Evolutionary conservation across 2,329 filamentous ascomycete species (phyloP), one percentile per base, ranked within the genome.

Genomic region (Colletotrichum sp.): DNA sequence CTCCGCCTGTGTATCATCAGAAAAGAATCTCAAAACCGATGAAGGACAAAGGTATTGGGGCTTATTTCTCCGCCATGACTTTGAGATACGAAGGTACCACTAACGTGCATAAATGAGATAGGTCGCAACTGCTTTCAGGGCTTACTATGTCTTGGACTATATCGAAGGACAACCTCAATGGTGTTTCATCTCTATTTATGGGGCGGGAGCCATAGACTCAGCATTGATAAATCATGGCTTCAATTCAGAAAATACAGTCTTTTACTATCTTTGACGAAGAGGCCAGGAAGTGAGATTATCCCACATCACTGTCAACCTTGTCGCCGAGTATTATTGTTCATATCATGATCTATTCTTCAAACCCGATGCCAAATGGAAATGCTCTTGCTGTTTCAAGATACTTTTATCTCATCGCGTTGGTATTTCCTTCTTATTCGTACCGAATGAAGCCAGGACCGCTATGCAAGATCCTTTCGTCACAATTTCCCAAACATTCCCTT

Each of bases 1-100:
- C 15, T 38, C 36, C 8, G 36, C 8, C 36, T 38, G 36, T 38
- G 36, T 0, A 38, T 38, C 15, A 16, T 38, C 36, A 38, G 36
- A 38, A 36, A 0, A 36, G 0, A 0, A 38, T 16, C 1, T 0
- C 4, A 18, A 38, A 9, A 8, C 8, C 0, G 36, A 38, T 0
- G 13, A 36, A 0, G 1, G 4, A 36, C 34, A 1, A 36, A 15
- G 15, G 7, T 36, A 36, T 34, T 36, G 34, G 16, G 15, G n/a
- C n/a, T n/a, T n/a, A 38, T 38, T 0, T 12, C 30, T 32, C 30
- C 30, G 3, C 10, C 30, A 30, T 30, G 3, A 30, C 24, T 24
- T 34, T 36, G 34, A 38, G 15, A 38, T 38, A 0, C 1, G 34
- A 0, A 8, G 16, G 34, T 16, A 38, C 1, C 0, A 7, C 15